Conservation (phyloP, 805 yeast genomes). For the Pichia rugopelliculosa region DNA sequence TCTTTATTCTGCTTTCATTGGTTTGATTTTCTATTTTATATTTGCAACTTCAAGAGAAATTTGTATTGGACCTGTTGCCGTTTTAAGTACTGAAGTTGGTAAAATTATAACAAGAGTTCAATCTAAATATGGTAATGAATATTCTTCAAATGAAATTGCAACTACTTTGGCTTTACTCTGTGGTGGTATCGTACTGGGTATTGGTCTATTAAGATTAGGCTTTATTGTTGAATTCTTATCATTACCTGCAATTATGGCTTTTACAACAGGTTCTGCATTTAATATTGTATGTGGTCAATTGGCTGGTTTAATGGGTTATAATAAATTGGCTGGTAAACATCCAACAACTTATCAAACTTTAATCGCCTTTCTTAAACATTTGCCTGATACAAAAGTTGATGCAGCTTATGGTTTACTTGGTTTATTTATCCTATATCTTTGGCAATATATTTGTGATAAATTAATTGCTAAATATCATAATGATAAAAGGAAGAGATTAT, state of each 20-base stretch:
- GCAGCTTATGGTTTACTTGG: constrained; percentile 87
- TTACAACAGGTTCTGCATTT: constrained; percentile 92
- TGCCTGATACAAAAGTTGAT: constrained; percentile 61
- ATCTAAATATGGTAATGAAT: constrained; percentile 28
- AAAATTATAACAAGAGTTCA: constrained; percentile 66
- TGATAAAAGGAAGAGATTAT: constrained; percentile 46
- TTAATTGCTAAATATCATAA: constrained; percentile 60
- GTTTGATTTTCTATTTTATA: constrained; percentile 80
- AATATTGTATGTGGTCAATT: constrained; percentile 79
- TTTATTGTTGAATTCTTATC: constrained; percentile 86
- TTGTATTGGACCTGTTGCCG: constrained; percentile 95
- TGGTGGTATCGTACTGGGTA: constrained; percentile 77
- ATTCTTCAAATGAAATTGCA: constrained; percentile 68
- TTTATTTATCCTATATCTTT: constrained; percentile 58
- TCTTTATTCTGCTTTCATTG: constrained; percentile 84
- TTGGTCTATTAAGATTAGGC: constrained; percentile 79
- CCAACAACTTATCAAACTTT: constrained; percentile 62
- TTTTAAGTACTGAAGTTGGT: constrained; percentile 82
- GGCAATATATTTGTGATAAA: constrained; percentile 59
- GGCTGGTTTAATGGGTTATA: constrained; percentile 77
- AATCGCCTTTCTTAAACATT: constrained; percentile 61
- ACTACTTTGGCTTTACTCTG: constrained; percentile 71
- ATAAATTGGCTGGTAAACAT: constrained; percentile 61
- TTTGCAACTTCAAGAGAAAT: constrained; percentile 96
- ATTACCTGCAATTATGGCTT: constrained; percentile 86